A percentile compares a stretch with the other conserved stretches of the same genome.
phyloP scores from a whole-genome alignment of 164 flowering plant species.

The Piper longum region DNA sequence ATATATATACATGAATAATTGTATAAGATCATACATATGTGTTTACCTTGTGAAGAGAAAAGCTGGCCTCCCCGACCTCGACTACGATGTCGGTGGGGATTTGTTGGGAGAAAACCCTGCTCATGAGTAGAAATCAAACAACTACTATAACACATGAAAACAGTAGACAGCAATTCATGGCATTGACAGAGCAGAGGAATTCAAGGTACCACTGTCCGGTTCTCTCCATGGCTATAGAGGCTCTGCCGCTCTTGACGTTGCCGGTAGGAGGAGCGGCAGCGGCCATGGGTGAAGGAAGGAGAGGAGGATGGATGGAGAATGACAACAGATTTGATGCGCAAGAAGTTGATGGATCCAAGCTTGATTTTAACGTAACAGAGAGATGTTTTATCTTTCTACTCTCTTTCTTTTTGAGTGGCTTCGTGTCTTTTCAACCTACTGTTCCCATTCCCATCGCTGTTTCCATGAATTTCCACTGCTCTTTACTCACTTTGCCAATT shows the following conservation, averaged over 20 bases:
- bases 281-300: background rate
- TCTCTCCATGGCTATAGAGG: slow-evolving; percentile 71
- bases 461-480: background rate
- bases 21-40: too few species aligned
- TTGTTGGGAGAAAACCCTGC: slow-evolving; percentile 86
- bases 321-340: too few species aligned
- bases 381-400: background rate
- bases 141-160: background rate
- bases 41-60: slow-evolving; percentile 76
- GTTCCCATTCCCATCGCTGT: too few species aligned
- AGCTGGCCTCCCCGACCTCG: slow-evolving; percentile 58
- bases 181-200: background rate
- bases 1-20: too few species aligned
- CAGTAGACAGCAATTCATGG: background rate
- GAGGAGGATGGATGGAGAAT: background rate
- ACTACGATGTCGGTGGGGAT: slow-evolving; percentile 74
- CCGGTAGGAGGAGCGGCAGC: background rate
- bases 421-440: too few species aligned
- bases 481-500: background rate
- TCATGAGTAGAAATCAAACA: background rate
- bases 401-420: background rate
- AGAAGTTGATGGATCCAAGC: too few species aligned
- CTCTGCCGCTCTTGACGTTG: slow-evolving; percentile 12
- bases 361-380: background rate
- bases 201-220: slow-evolving; percentile 73